Evolutionary conservation across 768 basidiomycete genomes (phyloP).

Genomic region (Leccinum uliginosum): DNA sequence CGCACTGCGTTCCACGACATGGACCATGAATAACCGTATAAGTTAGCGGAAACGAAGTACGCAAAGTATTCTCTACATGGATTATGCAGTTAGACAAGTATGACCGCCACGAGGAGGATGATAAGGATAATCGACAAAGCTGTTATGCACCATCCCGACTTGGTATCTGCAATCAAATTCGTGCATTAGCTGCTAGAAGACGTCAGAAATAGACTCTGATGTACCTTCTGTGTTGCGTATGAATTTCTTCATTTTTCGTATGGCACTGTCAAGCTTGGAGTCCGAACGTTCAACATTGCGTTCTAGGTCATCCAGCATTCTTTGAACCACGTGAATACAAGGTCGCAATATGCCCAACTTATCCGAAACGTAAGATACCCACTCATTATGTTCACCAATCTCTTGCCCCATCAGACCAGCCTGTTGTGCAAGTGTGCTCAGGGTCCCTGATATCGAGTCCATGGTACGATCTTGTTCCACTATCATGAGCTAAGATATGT

Average conservation of each 20-base stretch:
- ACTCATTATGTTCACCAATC: constrained; percentile 91
- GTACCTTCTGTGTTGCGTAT: constrained; percentile 78
- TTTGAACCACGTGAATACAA: constrained; percentile 27
- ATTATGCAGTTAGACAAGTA: constrained; percentile 50
- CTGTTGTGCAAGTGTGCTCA: constrained; percentile 82
- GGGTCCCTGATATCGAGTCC: constrained; percentile 80
- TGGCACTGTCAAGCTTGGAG: constrained; percentile 58
- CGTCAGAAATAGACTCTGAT: neutral
- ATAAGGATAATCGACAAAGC: constrained; percentile 78
- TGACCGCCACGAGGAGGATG: constrained; percentile 73
- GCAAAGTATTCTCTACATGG: constrained; percentile 8
- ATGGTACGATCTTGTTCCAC: constrained; percentile 88
- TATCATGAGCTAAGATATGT: constrained; percentile 64
- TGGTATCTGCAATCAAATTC: constrained; percentile 51
- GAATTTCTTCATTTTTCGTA: constrained; percentile 71
- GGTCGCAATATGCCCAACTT: neutral
- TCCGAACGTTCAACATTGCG: constrained; percentile 68
- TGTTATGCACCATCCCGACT: constrained; percentile 86
- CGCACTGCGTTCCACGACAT: neutral
- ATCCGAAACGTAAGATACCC: constrained; percentile 24
- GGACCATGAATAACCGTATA: constrained; percentile 11
- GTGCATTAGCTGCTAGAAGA: constrained; percentile 2
- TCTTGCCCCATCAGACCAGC: constrained; percentile 94
- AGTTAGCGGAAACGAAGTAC: constrained; percentile 8
- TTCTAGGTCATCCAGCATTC: constrained; percentile 79